phyloP scores from a whole-genome alignment of 257 asterid genomes.

The Handroanthus guayacan region DNA sequence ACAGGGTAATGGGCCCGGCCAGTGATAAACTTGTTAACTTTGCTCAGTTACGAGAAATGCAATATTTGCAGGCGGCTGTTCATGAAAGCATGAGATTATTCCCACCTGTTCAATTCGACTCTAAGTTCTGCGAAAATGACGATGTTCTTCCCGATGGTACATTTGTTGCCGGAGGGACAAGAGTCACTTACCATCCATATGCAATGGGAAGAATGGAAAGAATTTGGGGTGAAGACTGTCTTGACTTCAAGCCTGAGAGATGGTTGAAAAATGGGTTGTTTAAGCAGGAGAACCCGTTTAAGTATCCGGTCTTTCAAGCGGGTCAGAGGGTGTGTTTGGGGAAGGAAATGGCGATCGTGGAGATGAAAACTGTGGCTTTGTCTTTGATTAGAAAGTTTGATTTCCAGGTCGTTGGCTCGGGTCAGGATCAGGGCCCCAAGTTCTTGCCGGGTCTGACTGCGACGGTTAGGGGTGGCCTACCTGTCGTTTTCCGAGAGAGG shows the following conservation, averaged over 20 bases:
- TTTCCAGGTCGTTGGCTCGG: conserved; percentile 26
- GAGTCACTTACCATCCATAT: conserved; percentile 57
- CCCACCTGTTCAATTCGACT: conserved; percentile 90
- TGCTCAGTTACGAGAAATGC: conserved; percentile 35
- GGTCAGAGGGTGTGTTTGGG: conserved; percentile 59
- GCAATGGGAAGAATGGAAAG: conserved; percentile 61
- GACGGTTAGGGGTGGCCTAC: conserved; percentile 44
- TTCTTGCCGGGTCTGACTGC: conserved; percentile 54
- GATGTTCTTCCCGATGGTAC: conserved; percentile 75
- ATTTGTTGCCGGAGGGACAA: conserved; percentile 39
- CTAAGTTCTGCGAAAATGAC: conserved; percentile 63
- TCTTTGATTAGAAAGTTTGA: conserved; percentile 44
- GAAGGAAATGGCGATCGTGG: conserved; percentile 56
- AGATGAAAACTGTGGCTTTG: conserved; percentile 53
- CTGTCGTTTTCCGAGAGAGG: conserved; percentile 35
- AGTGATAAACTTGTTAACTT: background rate
- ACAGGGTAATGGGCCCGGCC: conserved; percentile 37
- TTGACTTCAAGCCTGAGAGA: conserved; percentile 50
- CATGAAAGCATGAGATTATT: conserved; percentile 73
- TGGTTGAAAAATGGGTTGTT: conserved; percentile 52
- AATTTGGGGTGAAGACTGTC: conserved; percentile 52
- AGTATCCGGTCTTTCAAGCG: conserved; percentile 60
- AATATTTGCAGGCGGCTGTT: conserved; percentile 63
- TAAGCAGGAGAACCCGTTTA: conserved; percentile 47
- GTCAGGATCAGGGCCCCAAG: conserved; percentile 28